Percentiles rank a stretch among this genome's conserved stretches.
Conservation (phyloP, 495 filamentous ascomycete species). For the Penicillium salamii region DNA sequence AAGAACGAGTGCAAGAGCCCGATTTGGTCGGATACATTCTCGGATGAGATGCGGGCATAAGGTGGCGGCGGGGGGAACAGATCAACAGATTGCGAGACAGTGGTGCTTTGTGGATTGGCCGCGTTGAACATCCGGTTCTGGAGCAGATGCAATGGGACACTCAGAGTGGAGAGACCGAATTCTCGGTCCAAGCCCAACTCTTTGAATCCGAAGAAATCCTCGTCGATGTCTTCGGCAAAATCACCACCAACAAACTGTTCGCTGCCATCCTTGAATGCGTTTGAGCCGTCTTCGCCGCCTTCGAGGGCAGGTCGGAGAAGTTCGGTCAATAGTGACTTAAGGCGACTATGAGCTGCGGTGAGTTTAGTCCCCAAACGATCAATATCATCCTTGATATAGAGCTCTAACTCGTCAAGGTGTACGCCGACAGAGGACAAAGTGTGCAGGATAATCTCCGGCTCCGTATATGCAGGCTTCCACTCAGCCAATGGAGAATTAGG, state of each 20-base stretch:
- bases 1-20: constrained; percentile 88
- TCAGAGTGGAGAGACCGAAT: constrained; percentile 78
- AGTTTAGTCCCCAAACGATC: constrained; percentile 86
- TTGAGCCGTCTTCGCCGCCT: constrained; percentile 77
- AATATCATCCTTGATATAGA: constrained; percentile 90
- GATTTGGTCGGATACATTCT: constrained; percentile 75
- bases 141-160: constrained; percentile 90
- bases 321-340: constrained; percentile 85
- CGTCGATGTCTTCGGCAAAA: constrained; percentile 94
- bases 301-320: constrained; percentile 87
- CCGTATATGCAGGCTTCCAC: constrained; percentile 66
- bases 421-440: constrained; percentile 76
- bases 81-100: constrained; percentile 48
- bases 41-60: constrained; percentile 74
- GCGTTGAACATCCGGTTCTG: constrained; percentile 84
- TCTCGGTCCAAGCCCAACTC: constrained; percentile 90
- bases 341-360: constrained; percentile 81
- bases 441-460: constrained; percentile 85
- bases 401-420: constrained; percentile 77
- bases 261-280: constrained; percentile 91
- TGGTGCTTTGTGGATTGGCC: constrained; percentile 71
- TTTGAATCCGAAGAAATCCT: constrained; percentile 99
- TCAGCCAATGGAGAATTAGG: constrained; percentile 20
- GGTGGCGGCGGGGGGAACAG: constrained; percentile 59
- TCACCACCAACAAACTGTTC: constrained; percentile 96